These are phyloP conservation scores for Syzygium aqueum DNA, from an alignment of 345 rosid genomes.

Conservation along the genomic window DNA sequence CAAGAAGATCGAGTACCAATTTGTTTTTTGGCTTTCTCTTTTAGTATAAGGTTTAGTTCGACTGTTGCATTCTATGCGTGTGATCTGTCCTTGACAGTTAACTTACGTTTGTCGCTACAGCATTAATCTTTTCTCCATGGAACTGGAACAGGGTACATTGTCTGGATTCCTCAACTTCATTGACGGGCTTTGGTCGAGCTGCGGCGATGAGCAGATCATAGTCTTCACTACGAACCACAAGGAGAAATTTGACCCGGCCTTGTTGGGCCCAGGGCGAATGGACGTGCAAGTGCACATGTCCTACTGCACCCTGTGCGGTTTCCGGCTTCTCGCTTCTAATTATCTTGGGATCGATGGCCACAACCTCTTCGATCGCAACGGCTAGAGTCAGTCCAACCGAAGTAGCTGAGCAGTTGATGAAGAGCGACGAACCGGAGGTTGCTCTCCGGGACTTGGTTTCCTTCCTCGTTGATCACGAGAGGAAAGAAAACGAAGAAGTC, in stretches of 20 bases:
- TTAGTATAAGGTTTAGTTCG: background rate
- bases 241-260: constrained; percentile 64
- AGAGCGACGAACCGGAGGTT: constrained; percentile 21
- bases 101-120: background rate
- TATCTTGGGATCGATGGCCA: constrained; percentile 25
- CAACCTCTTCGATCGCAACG: constrained; percentile 1
- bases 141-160: constrained; percentile 29
- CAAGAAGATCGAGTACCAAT: background rate
- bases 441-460: constrained; percentile 16
- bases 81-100: background rate
- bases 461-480: constrained; percentile 21
- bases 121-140: background rate
- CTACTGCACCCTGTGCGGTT: constrained; percentile 45
- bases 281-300: constrained; percentile 86
- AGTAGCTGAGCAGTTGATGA: constrained; percentile 38
- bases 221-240: constrained; percentile 69
- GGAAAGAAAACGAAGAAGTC: background rate
- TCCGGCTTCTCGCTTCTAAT: constrained; percentile 37
- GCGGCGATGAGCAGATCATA: constrained; percentile 73
- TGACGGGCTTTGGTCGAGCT: constrained; percentile 74
- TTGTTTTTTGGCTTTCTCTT: background rate
- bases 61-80: background rate
- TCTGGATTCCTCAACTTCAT: constrained; percentile 57
- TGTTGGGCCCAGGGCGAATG: constrained; percentile 73
- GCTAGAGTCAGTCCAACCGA: constrained; percentile 37